Conservation (phyloP, 106 monocot species). For the Gastrodia elata region DNA sequence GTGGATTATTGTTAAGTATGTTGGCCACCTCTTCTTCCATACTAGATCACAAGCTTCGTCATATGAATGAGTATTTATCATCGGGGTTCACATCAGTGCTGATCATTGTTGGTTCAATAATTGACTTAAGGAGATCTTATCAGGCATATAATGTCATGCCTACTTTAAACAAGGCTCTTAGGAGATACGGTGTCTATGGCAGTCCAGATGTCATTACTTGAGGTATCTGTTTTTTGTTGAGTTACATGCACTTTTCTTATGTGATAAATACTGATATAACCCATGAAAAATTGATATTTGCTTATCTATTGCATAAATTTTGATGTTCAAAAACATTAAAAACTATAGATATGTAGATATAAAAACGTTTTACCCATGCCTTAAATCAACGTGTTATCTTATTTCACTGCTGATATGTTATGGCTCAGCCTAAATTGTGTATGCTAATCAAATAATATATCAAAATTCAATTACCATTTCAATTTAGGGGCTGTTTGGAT, state of each 20-base stretch:
- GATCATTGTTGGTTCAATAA: conserved; percentile 98
- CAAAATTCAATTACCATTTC: too few relatives aligned
- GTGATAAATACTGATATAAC: too few relatives aligned
- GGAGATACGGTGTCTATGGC: conserved; percentile 77
- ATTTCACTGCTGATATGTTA: too few relatives aligned
- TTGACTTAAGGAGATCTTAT: conserved; percentile 93
- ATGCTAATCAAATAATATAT: too few relatives aligned
- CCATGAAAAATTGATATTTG: too few relatives aligned
- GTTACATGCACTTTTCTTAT: background rate
- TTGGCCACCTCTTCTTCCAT: conserved; percentile 83
- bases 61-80: conserved; percentile 69
- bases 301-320: too few relatives aligned
- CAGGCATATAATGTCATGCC: conserved; percentile 99
- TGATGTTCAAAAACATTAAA: too few relatives aligned
- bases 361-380: too few relatives aligned
- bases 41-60: conserved; percentile 76
- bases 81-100: conserved; percentile 91
- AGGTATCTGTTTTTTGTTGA: background rate
- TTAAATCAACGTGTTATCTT: too few relatives aligned
- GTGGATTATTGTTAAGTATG: conserved; percentile 64
- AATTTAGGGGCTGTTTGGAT: too few relatives aligned
- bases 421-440: too few relatives aligned
- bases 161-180: conserved; percentile 70
- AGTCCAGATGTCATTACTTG: background rate
- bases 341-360: too few relatives aligned